Base-by-base conservation (phyloP, 2,329 filamentous ascomycete species). In the Ophiostoma quercus region DNA sequence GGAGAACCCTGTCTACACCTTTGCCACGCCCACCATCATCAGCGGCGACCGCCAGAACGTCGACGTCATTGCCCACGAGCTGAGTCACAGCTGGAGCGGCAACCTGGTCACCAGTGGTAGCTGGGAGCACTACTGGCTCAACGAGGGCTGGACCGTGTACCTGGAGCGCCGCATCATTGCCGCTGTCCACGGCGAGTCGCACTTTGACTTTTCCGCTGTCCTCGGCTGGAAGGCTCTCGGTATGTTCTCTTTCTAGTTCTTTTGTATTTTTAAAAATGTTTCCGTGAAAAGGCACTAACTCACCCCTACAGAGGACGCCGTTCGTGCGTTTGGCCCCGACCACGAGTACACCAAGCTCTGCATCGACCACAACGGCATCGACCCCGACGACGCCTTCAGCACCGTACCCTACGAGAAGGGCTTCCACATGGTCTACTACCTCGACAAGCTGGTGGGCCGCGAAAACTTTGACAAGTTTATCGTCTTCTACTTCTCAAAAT, bases 391-490 rank as follows among this genome's bases (percentile, higher is more conserved):
- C 79, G 92, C 94, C 1, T 99, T 98, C 81, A 96, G 91, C 74
- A 91, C 88, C 34, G 84, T 98, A 43, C 93, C 95, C 0, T 99
- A 99, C 76, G 94, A 98, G 78, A 98, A 99, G 80, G 94, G 94
- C 3, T 98, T 97, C 80, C 91, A 92, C 77, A 96, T 98, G 79
- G 84, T 99, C 65, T 97, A 93, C 79, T 89, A 94, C 75, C 88
- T 99, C 16, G 95, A 99, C 76, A 90, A 90, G 66, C 82, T 97
- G 1, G 85, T 98, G 3, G 92, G 92, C 47, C 90, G 91, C 72
- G 84, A 90, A n/a, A 90, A 91, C 77, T 99, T 95, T 82, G 92
- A 98, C 83, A 90, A 88, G 75, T 99, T 98, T 80, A 97, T 98
- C 76, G 93, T 94, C 19, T 89, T 97, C 79, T 97, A 98, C 82